phyloP scores from a whole-genome alignment of 768 basidiomycete genomes.

The Amanita exitialis region DNA sequence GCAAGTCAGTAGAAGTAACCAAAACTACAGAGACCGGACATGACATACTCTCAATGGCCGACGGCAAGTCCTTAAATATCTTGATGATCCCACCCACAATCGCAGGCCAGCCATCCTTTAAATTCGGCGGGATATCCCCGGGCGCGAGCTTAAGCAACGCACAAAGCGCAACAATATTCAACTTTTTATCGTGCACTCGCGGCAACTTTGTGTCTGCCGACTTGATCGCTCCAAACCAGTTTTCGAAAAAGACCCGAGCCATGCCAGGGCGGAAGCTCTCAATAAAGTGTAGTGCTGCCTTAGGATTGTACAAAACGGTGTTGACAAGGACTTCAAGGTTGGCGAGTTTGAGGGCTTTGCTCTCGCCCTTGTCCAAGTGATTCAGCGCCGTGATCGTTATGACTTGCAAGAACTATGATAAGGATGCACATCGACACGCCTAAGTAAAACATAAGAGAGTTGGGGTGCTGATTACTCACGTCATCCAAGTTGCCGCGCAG shows the following conservation, averaged over 20 bases:
- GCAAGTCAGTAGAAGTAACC: slow-evolving; percentile 36
- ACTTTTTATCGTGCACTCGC: slow-evolving; percentile 86
- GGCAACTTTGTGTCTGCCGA: slow-evolving; percentile 44
- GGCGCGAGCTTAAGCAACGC: slow-evolving; percentile 66
- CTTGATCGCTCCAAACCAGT: slow-evolving; percentile 74
- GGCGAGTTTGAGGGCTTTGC: slow-evolving; percentile 56
- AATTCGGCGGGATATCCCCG: slow-evolving; percentile 38
- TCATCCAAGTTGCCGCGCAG: slow-evolving; percentile 72
- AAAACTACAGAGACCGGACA: neutral
- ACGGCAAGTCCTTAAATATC: slow-evolving; percentile 71
- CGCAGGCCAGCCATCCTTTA: slow-evolving; percentile 66
- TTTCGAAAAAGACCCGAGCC: slow-evolving; percentile 71
- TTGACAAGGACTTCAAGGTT: slow-evolving; percentile 82
- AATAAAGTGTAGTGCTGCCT: slow-evolving; percentile 67
- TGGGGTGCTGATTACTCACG: slow-evolving; percentile 30
- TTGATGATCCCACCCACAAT: slow-evolving; percentile 63
- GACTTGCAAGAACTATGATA: slow-evolving; percentile 44
- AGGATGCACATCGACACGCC: neutral
- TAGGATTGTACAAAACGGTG: slow-evolving; percentile 74
- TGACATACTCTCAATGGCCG: slow-evolving; percentile 57
- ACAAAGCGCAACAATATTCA: slow-evolving; percentile 68
- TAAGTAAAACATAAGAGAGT: neutral
- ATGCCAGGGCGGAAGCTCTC: slow-evolving; percentile 48
- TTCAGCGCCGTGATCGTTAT: slow-evolving; percentile 56
- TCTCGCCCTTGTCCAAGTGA: slow-evolving; percentile 51